phyloP scores from a whole-genome alignment of 352 stramenopile genomes.

The Pelagophyceae sp. region DNA sequence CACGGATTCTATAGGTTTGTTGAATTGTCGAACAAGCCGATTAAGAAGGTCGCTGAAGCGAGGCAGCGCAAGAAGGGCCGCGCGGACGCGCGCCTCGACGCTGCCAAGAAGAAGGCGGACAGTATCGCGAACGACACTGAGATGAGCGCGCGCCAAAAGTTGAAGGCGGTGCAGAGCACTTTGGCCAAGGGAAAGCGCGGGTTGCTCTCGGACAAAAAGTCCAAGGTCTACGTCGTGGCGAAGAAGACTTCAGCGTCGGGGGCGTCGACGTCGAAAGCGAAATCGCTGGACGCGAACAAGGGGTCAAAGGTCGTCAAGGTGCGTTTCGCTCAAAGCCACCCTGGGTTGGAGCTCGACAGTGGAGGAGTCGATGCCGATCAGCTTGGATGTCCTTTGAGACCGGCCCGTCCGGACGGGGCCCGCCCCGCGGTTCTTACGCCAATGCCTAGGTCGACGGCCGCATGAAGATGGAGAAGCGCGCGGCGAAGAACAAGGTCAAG shows the following conservation, averaged over 20 bases:
- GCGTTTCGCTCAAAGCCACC: no score
- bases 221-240: conserved; percentile 11
- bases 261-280: no score
- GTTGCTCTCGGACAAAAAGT: background rate
- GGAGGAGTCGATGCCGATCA: no score
- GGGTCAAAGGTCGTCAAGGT: background rate
- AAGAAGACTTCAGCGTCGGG: no score
- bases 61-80: conserved; percentile 84
- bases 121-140: conserved; percentile 86
- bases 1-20: no score
- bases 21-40: conserved; percentile 87
- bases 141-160: conserved; percentile 93
- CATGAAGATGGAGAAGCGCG: conserved; percentile 12
- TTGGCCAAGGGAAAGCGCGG: conserved; percentile 44
- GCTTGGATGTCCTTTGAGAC: no score
- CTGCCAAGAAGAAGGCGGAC: conserved; percentile 93
- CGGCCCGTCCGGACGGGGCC: no score
- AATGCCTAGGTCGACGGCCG: conserved; percentile 1
- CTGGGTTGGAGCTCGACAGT: no score
- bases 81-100: conserved; percentile 69
- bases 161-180: conserved; percentile 92
- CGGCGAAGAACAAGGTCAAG: background rate
- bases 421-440: no score
- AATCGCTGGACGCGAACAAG: background rate
- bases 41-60: conserved; percentile 98